A percentile compares a stretch with the other conserved stretches of the same genome.
Evolutionary conservation across 2,329 filamentous ascomycete genomes (phyloP).

Genomic region (Colletotrichum scovillei): DNA sequence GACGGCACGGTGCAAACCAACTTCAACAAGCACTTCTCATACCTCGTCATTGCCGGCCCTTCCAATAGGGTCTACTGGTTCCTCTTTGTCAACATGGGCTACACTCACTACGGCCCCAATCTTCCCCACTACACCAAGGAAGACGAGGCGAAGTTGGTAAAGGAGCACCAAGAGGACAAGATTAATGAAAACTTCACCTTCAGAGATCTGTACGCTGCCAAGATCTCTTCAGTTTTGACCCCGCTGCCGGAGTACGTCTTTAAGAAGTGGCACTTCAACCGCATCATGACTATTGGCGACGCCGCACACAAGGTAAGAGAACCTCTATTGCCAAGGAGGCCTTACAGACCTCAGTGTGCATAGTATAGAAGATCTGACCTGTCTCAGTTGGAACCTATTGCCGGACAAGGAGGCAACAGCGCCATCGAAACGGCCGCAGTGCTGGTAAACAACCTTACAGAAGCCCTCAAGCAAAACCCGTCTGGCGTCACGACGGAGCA

Average conservation of each 20-base stretch:
- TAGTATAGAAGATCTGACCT: background rate
- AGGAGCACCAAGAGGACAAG: slow-evolving; percentile 38
- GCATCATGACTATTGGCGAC: slow-evolving; percentile 47
- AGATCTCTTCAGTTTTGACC: slow-evolving; percentile 43
- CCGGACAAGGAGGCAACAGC: slow-evolving; percentile 43
- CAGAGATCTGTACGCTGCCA: slow-evolving; percentile 44
- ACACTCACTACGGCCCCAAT: slow-evolving; percentile 1
- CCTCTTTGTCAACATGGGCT: slow-evolving; percentile 40
- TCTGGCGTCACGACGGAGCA: slow-evolving; percentile 32
- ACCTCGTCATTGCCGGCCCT: slow-evolving; percentile 45
- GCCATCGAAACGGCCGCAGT: slow-evolving; percentile 42
- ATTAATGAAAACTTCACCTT: slow-evolving; percentile 43
- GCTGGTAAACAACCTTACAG: slow-evolving; percentile 39
- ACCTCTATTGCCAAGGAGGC: background rate
- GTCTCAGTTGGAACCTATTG: slow-evolving; percentile 40
- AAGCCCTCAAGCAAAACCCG: slow-evolving; percentile 11
- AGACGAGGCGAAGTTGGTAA: slow-evolving; percentile 44
- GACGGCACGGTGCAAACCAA: slow-evolving; percentile 36
- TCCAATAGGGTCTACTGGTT: slow-evolving; percentile 49
- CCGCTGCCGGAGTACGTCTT: slow-evolving; percentile 47
- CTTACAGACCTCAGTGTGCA: background rate
- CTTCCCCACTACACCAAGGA: slow-evolving; percentile 46
- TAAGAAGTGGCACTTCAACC: slow-evolving; percentile 46
- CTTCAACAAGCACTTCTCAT: slow-evolving; percentile 39
- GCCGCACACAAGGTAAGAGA: slow-evolving; percentile 45